Evolutionary conservation across 2,329 filamentous ascomycete species (phyloP), one percentile per base, ranked within the genome.

Genomic region (Neofusicoccum umdonicola): DNA sequence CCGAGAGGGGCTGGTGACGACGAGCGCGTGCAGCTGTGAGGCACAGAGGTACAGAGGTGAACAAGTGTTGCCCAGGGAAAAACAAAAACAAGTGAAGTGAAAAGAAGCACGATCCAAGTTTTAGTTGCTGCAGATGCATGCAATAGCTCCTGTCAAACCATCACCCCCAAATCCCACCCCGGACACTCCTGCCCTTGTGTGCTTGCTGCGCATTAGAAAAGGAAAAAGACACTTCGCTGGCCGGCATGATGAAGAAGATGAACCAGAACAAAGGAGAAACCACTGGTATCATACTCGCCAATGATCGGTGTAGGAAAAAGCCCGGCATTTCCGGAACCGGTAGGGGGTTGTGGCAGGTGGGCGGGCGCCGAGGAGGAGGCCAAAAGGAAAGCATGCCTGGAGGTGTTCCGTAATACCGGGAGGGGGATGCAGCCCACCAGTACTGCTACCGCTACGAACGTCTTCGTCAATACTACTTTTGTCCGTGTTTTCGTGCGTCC

Each of bases 71-170:
- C 54, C 54, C n/a, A 17, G 22, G 1, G 19, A 57, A 61, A 56
- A 56, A 42, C 22, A 42, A 15, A 45, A 62, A 35, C n/a, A 37
- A 54, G n/a, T 45, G 35, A 52, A 54, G n/a, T 13, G 37, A 41
- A n/a, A 52, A 51, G 35, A 62, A 62, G 60, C 19, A 47, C 35
- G 45, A 52, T 39, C 27, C 56, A 60, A 60, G 56, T 60, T 60
- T 60, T 47, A 47, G 31, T 37, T 60, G 56, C 56, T 60, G 56
- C 56, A 19, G 56, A 52, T 60, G 56, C 56, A 48, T 60, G 56
- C 56, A 47, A 47, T 48, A 60, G 42, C 56, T 60, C 56, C 56
- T 60, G 56, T 60, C 42, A 58, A 45, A 58, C 54, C 54, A 41
- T 58, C 54, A 37, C 54, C 54, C 12, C 3, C 27, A 31, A 58